A percentile compares a stretch with the other conserved stretches of the same genome.
These are phyloP conservation scores for Pseudogymnoascus pannorum DNA, from an alignment of 2,329 filamentous ascomycete species.

Conservation along the genomic window DNA sequence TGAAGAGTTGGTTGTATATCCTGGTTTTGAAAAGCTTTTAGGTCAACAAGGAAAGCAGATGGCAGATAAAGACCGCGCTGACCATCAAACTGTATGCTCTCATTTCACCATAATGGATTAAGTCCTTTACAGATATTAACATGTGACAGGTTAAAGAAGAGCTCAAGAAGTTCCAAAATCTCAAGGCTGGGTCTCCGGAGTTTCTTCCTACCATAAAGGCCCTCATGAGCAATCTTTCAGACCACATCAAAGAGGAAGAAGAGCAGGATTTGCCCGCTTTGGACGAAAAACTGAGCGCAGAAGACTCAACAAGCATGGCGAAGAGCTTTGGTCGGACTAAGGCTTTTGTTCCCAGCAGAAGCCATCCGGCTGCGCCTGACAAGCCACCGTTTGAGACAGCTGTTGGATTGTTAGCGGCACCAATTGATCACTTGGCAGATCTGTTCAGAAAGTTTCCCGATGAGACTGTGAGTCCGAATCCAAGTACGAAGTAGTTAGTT, in stretches of 20 bases:
- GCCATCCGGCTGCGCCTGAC: not conserved
- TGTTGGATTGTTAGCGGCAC: constrained; percentile 46
- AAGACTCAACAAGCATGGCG: constrained; percentile 18
- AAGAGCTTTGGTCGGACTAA: not conserved
- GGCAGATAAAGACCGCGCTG: constrained; percentile 40
- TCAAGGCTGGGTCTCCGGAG: constrained; percentile 33
- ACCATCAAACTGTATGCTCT: constrained; percentile 37
- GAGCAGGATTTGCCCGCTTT: constrained; percentile 40
- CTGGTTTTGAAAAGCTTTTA: constrained; percentile 44
- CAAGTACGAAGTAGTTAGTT: constrained; percentile 9
- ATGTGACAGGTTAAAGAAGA: constrained; percentile 41
- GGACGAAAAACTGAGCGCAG: constrained; percentile 34
- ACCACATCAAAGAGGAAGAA: constrained; percentile 48
- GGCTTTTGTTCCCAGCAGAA: not conserved
- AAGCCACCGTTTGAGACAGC: constrained; percentile 50
- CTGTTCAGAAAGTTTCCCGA: constrained; percentile 48
- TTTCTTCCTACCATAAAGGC: constrained; percentile 29
- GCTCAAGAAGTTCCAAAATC: constrained; percentile 42
- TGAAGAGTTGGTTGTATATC: constrained; percentile 46
- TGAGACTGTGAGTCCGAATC: constrained; percentile 19
- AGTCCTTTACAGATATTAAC: not conserved
- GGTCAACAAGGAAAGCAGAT: constrained; percentile 35
- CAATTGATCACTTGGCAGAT: constrained; percentile 49
- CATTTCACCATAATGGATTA: not conserved
- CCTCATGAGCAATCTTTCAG: constrained; percentile 37